Percentiles rank a stretch among this genome's conserved stretches.
Conservation (phyloP, 202 grass and related monocot species). For the Cymbopogon flexuosus region DNA sequence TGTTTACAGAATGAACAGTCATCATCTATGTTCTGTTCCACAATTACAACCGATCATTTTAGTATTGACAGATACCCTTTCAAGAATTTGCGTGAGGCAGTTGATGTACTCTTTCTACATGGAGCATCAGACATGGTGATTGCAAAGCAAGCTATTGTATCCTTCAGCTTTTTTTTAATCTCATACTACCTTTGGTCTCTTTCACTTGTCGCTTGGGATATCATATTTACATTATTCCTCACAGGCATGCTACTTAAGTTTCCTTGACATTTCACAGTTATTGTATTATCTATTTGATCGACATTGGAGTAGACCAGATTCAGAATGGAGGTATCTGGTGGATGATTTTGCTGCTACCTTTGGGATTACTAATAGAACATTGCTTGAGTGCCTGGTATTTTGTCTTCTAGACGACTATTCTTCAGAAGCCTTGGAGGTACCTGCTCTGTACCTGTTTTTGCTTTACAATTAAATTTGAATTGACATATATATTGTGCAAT, state of each 20-base stretch:
- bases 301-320: constrained; percentile 72
- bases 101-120: constrained; percentile 75
- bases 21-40: constrained; percentile 47
- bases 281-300: constrained; percentile 98
- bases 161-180: constrained; percentile 44
- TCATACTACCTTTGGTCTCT: neutral
- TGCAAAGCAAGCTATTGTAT: constrained; percentile 97
- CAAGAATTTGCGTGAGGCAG: constrained; percentile 59
- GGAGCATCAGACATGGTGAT: constrained; percentile 82
- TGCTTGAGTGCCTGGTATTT: constrained; percentile 76
- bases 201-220: neutral
- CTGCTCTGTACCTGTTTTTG: constrained; percentile 9
- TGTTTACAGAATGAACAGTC: constrained; percentile 64
- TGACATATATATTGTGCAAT: neutral
- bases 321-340: constrained; percentile 78
- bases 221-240: constrained; percentile 2
- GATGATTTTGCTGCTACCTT: constrained; percentile 84
- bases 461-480: neutral
- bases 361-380: constrained; percentile 55
- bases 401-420: constrained; percentile 85
- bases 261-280: constrained; percentile 74
- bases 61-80: constrained; percentile 63
- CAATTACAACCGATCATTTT: constrained; percentile 57
- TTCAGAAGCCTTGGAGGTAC: constrained; percentile 76
- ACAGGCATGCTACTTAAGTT: constrained; percentile 22